These are phyloP conservation scores for Penicillium macrosclerotiorum DNA, from an alignment of 495 filamentous ascomycete genomes.

Conservation along the genomic window DNA sequence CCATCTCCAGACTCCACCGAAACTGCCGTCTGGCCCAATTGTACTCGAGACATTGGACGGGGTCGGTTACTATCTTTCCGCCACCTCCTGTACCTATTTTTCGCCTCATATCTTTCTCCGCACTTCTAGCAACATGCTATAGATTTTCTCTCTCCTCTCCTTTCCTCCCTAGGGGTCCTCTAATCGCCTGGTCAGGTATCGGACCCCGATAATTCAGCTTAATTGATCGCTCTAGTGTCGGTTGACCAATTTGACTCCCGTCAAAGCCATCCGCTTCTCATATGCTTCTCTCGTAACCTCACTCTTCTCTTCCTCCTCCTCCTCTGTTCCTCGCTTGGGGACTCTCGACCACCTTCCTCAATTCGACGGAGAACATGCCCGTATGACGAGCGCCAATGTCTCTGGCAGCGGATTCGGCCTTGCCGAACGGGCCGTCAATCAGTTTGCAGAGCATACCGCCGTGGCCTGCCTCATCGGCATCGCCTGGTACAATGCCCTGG, in stretches of 20 bases:
- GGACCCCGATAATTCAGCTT: no score
- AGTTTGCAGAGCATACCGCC: slow-evolving; percentile 16
- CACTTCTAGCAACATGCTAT: neutral
- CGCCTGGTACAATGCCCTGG: slow-evolving; percentile 49
- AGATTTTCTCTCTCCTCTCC: neutral
- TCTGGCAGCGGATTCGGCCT: slow-evolving; percentile 12
- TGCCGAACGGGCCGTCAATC: slow-evolving; percentile 23
- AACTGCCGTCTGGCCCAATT: neutral
- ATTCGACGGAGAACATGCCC: slow-evolving; percentile 24
- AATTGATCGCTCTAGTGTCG: no score
- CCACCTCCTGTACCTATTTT: slow-evolving; percentile 24
- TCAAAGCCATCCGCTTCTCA: no score
- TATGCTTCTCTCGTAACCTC: no score
- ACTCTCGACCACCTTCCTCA: neutral
- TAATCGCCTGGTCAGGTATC: slow-evolving; percentile 3
- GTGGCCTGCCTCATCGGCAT: slow-evolving; percentile 41
- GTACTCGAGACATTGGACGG: neutral
- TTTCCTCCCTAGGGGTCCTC: slow-evolving; percentile 5
- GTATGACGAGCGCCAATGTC: slow-evolving; percentile 19
- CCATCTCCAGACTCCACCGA: slow-evolving; percentile 1
- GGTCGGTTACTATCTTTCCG: slow-evolving; percentile 12
- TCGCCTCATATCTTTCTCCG: slow-evolving; percentile 14
- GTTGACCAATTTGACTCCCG: no score
- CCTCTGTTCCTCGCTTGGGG: neutral
- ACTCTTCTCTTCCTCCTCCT: slow-evolving; percentile 1